These are phyloP conservation scores for Globisporangium rhizosaccharum DNA, from an alignment of 352 stramenopile genomes.

Conservation along the genomic window DNA sequence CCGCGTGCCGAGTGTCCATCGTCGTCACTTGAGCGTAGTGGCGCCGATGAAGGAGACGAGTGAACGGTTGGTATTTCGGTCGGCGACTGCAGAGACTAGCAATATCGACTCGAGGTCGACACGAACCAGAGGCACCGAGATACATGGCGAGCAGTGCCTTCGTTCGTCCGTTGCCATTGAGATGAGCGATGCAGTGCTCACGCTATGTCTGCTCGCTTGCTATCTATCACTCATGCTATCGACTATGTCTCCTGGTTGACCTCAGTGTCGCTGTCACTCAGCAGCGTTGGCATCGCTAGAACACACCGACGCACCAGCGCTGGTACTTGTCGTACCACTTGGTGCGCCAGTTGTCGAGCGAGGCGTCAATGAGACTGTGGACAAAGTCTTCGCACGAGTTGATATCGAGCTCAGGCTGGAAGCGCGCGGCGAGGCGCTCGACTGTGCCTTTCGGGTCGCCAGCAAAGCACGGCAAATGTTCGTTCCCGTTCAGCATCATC, in stretches of 20 bases:
- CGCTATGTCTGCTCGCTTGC: too few relatives aligned
- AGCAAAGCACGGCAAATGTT: slow-evolving; percentile 95
- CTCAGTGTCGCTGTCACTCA: not conserved
- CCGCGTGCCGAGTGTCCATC: not conserved
- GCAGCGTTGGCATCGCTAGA: slow-evolving; percentile 23
- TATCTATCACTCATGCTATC: too few relatives aligned
- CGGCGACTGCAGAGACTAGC: too few relatives aligned
- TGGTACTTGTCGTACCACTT: slow-evolving; percentile 96
- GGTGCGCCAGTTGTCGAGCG: slow-evolving; percentile 95
- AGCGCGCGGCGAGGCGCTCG: slow-evolving; percentile 87
- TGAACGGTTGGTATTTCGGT: not conserved
- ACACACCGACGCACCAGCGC: slow-evolving; percentile 89
- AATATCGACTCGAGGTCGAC: too few relatives aligned
- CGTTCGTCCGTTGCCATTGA: too few relatives aligned
- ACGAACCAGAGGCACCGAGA: too few relatives aligned
- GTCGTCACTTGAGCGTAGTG: too few relatives aligned
- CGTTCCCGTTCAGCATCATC: slow-evolving; percentile 96
- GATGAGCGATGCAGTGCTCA: too few relatives aligned
- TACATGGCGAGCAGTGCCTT: too few relatives aligned
- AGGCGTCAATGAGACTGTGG: slow-evolving; percentile 93
- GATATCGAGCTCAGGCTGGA: slow-evolving; percentile 92
- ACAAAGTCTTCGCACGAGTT: slow-evolving; percentile 94
- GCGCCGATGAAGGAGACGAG: too few relatives aligned
- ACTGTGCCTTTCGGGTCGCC: slow-evolving; percentile 90
- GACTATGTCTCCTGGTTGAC: not conserved